phyloP scores from a whole-genome alignment of 805 yeast genomes.

The Saccharomyces cerevisiae region DNA sequence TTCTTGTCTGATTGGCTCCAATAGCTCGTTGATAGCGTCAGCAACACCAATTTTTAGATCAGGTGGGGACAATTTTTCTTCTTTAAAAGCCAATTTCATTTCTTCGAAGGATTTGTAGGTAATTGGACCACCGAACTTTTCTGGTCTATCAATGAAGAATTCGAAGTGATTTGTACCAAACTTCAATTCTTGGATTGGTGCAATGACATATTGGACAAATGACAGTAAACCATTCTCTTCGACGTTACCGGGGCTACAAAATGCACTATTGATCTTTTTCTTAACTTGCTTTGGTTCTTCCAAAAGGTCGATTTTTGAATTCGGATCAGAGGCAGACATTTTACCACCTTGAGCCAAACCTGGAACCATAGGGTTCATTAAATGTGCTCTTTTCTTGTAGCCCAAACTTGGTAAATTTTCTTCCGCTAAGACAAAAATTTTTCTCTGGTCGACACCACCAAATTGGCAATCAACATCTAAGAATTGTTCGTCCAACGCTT shows the following conservation, averaged over 20 bases:
- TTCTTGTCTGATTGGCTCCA: constrained; percentile 77
- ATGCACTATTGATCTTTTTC: constrained; percentile 88
- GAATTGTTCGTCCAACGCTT: constrained; percentile 91
- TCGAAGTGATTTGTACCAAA: constrained; percentile 48
- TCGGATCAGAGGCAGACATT: constrained; percentile 98
- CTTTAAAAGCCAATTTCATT: constrained; percentile 62
- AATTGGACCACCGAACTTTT: constrained; percentile 92
- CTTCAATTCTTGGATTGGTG: constrained; percentile 78
- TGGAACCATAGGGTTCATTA: constrained; percentile 99
- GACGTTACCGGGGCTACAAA: constrained; percentile 89
- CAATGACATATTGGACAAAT: constrained; percentile 73
- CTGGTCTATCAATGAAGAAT: constrained; percentile 83
- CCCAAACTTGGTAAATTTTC: constrained; percentile 82
- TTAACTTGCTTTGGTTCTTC: constrained; percentile 83
- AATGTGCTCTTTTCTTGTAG: constrained; percentile 94
- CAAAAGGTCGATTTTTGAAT: constrained; percentile 86
- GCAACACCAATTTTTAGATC: constrained; percentile 91
- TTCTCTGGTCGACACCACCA: constrained; percentile 98
- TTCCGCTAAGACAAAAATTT: constrained; percentile 93
- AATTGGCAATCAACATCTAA: constrained; percentile 87
- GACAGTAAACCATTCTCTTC: constrained; percentile 87
- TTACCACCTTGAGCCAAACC: constrained; percentile 95
- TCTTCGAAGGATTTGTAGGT: constrained; percentile 59
- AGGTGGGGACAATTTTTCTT: constrained; percentile 76
- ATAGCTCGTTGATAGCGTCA: constrained; percentile 68